Percentiles rank a stretch among this genome's conserved stretches.
Evolutionary conservation across 2,329 filamentous ascomycete genomes (phyloP).

Genomic region (Colletotrichum trifolii): DNA sequence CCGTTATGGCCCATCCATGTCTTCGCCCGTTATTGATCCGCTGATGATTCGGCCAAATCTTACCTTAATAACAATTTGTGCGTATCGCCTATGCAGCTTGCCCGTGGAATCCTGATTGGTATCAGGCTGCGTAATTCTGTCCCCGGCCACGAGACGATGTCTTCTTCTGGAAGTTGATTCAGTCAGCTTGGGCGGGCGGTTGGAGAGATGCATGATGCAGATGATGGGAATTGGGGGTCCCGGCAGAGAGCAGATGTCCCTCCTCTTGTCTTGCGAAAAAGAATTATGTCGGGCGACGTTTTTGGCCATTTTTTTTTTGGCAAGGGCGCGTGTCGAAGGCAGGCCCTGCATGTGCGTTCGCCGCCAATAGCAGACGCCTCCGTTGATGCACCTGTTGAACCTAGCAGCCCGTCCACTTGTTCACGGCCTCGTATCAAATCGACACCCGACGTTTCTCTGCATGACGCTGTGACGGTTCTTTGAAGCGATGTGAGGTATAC

Average conservation of each 20-base stretch:
- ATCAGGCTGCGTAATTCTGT: conserved; percentile 4
- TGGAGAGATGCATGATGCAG: conserved; percentile 20
- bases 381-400: conserved; percentile 32
- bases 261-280: conserved; percentile 6
- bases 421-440: conserved; percentile 30
- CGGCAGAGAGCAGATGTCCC: conserved; percentile 25
- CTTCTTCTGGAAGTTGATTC: conserved; percentile 20
- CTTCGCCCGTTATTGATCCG: conserved; percentile 1
- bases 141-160: conserved; percentile 4
- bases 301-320: conserved; percentile 22
- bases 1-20: conserved; percentile 6
- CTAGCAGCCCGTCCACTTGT: conserved; percentile 15
- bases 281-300: conserved; percentile 31
- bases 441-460: conserved; percentile 33
- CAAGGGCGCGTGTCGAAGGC: conserved; percentile 25
- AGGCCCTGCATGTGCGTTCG: conserved; percentile 23
- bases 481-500: conserved; percentile 22
- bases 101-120: conserved; percentile 13
- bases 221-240: conserved; percentile 17
- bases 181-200: conserved; percentile 7
- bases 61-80: conserved; percentile 2
- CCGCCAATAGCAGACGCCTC: conserved; percentile 20
- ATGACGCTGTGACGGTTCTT: conserved; percentile 19
- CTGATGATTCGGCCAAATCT: background rate
- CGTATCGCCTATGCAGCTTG: conserved; percentile 12